Evolutionary conservation across 495 filamentous ascomycete species (phyloP), one percentile per base, ranked within the genome.

Genomic region (Cercophora samala): DNA sequence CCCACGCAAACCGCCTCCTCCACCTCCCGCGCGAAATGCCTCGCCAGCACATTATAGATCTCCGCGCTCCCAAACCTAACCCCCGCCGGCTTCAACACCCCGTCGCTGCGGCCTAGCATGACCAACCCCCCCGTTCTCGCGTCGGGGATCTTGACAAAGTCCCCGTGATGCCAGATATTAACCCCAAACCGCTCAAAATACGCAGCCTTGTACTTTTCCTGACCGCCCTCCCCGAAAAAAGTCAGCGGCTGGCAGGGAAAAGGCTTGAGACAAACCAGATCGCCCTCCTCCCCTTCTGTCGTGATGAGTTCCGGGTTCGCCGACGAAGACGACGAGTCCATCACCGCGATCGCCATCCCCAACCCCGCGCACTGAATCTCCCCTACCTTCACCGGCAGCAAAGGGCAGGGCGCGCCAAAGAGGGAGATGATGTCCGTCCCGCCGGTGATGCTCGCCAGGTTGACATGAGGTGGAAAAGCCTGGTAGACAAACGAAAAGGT

Each of bases 391-490:
- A 99, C 93, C 1, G 95, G 93, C n/a, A 91, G 80, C 3, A 97
- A 85, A 0, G 92, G 92, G 62, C 89, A 93, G 0, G 93, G 89
- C 0, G 90, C 90, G 66, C 93, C 93, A 75, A 97, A 99, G 46
- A 97, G 84, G 0, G 93, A 97, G 67, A 97, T 89, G 70, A 99
- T 97, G 76, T 97, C 93, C 2, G 93, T 97, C 29, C 93, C 92
- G 46, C 92, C 92, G 1, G 91, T 94, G 70, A 96, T 94, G 65
- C 90, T 93, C 63, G 86, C 91, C 19, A 96, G 82, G 77, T 93
- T 91, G 66, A 96, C 83, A 60, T 83, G 81, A 0, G 87, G 70
- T 11, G 91, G 90, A 69, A 97, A 93, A 6, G 89, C 89, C 5
- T 80, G 72, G 79, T 97, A 97, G 23, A 97, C 86, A 71, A 95